phyloP scores from a whole-genome alignment of 2,329 filamentous ascomycete species.

The Colletotrichum cereale region DNA sequence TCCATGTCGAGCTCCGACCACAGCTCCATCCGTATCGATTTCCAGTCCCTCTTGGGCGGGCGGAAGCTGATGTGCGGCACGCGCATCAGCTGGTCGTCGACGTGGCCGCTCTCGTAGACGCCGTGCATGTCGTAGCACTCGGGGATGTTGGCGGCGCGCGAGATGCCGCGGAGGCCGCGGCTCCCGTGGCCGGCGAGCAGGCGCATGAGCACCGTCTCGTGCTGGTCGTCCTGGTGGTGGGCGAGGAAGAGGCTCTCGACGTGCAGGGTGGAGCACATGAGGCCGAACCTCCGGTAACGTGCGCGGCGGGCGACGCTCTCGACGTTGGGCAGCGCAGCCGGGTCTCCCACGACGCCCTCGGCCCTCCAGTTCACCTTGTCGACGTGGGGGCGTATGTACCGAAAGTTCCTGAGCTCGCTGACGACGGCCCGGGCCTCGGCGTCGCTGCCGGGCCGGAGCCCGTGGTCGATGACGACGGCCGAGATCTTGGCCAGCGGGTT shows the following conservation, averaged over 20 bases:
- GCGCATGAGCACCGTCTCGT: slow-evolving; percentile 89
- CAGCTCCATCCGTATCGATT: slow-evolving; percentile 40
- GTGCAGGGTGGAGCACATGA: slow-evolving; percentile 63
- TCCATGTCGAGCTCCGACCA: slow-evolving; percentile 45
- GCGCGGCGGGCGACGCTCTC: slow-evolving; percentile 81
- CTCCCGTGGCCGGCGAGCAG: slow-evolving; percentile 75
- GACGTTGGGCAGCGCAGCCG: slow-evolving; percentile 68
- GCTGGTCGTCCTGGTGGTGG: slow-evolving; percentile 91
- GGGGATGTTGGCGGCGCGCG: slow-evolving; percentile 75
- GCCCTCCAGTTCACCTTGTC: slow-evolving; percentile 63
- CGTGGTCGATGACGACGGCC: slow-evolving; percentile 69
- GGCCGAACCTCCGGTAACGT: slow-evolving; percentile 80
- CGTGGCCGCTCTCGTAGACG: slow-evolving; percentile 73
- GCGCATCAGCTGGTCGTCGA: slow-evolving; percentile 57
- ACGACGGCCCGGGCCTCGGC: slow-evolving; percentile 65
- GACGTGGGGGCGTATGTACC: slow-evolving; percentile 46
- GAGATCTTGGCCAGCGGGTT: slow-evolving; percentile 56
- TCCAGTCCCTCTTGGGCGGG: slow-evolving; percentile 46
- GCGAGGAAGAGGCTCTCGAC: slow-evolving; percentile 78
- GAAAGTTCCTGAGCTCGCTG: slow-evolving; percentile 52
- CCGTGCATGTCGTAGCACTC: slow-evolving; percentile 84
- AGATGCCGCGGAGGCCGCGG: slow-evolving; percentile 81
- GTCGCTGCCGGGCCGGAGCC: slow-evolving; percentile 64
- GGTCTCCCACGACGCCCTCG: slow-evolving; percentile 46
- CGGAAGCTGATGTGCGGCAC: slow-evolving; percentile 55